Evolutionary conservation across 1,139 yeast species (phyloP), one percentile per base, ranked within the genome.

Genomic region (Protomyces gravidus): DNA sequence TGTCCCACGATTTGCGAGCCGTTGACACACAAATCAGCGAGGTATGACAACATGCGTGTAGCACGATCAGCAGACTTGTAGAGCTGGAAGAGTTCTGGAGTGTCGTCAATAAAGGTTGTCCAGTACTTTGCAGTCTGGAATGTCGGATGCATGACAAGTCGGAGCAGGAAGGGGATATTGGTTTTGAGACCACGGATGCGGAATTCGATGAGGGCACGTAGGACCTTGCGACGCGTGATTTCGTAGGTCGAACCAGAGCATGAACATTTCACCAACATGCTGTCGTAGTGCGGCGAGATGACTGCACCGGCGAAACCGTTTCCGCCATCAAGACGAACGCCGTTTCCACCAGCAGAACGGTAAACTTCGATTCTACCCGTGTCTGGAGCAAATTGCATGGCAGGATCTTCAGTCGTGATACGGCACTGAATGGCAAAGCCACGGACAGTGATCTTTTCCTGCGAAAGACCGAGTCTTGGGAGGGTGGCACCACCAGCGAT

Each of bases 361-460:
- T 92, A 92, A 52, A 92, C 99, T 74, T 92, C 99, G 67, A 92
- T 86, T 75, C 92, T 89, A 72, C 99, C 99, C 2, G 97, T 94
- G 72, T 92, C 99, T 17, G 99, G 99, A 75, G 88, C 97, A 83
- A 92, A 92, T 72, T 85, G 88, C 77, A 89, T 90, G 52, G 96
- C 73, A 19, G 99, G 98, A 71, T 92, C 98, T 76, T 92, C 99
- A 57, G 98, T 94, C 60, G 98, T 92, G 76, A 92, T 92, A 80
- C 98, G 89, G 79, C 98, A 94, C 78, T 92, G 99, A 68, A 92
- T 92, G 48, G 98, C 97, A 73, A 90, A 92, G 11, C 99, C 99
- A 72, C 98, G 84, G 58, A 95, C 85, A 62, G 96, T 86, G 75
- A 92, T 89, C 72, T 86, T 86, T 73, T 90, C 96, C 76, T 92